Evolutionary conservation across 495 filamentous ascomycete genomes (phyloP).

Genomic region (Lasiosphaeria miniovina): DNA sequence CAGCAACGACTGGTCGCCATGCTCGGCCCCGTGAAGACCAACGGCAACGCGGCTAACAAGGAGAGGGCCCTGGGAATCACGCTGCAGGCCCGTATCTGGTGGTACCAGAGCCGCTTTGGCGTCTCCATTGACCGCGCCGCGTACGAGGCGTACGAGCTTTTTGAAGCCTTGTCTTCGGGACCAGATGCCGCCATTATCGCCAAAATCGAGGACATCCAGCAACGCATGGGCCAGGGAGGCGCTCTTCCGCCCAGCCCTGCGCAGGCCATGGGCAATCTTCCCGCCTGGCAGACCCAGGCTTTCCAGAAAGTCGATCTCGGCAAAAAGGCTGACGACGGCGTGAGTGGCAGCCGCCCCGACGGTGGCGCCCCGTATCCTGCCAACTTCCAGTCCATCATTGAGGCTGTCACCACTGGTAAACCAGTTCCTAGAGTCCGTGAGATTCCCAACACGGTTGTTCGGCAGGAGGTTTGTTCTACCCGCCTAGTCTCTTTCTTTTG

Average conservation of each 20-base stretch:
- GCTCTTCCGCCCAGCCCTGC: background rate
- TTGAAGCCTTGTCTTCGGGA: background rate
- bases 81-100: slow-evolving; percentile 43
- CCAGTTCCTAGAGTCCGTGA: slow-evolving; percentile 86
- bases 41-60: slow-evolving; percentile 21
- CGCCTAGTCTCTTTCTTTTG: background rate
- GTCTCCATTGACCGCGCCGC: slow-evolving; percentile 33
- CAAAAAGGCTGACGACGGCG: slow-evolving; percentile 28
- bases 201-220: slow-evolving; percentile 27
- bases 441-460: slow-evolving; percentile 78
- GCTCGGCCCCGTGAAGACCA: slow-evolving; percentile 23
- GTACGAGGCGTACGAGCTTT: slow-evolving; percentile 33
- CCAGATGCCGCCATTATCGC: slow-evolving; percentile 25
- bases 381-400: slow-evolving; percentile 84
- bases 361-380: slow-evolving; percentile 67
- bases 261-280: slow-evolving; percentile 22
- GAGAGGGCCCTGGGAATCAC: slow-evolving; percentile 31
- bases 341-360: slow-evolving; percentile 23
- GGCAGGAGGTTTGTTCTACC: slow-evolving; percentile 43
- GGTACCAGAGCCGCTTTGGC: slow-evolving; percentile 39
- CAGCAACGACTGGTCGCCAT: slow-evolving; percentile 28
- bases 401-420: slow-evolving; percentile 78
- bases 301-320: slow-evolving; percentile 40
- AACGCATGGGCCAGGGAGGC: slow-evolving; percentile 14
- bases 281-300: slow-evolving; percentile 43